phyloP scores from a whole-genome alignment of 768 basidiomycete genomes.

The Agaricus subrufescens region DNA sequence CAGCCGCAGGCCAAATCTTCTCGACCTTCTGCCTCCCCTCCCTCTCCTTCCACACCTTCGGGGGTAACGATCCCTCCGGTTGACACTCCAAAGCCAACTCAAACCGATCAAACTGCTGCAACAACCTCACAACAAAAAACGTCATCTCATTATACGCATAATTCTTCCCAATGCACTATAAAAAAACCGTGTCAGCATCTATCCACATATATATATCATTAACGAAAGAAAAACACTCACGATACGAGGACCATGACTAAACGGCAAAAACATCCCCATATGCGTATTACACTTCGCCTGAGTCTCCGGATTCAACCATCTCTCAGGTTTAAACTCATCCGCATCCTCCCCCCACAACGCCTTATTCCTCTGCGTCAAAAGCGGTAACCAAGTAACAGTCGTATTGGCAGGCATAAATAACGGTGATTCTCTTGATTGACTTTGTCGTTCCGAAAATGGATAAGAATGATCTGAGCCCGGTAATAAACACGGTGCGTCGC shows the following conservation, averaged over 20 bases:
- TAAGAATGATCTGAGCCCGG: slow-evolving; percentile 51
- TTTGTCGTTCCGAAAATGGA: slow-evolving; percentile 12
- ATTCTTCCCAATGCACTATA: slow-evolving; percentile 65
- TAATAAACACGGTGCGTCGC: slow-evolving; percentile 42
- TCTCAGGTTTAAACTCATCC: slow-evolving; percentile 71
- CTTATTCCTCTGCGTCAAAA: slow-evolving; percentile 63
- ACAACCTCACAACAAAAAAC: slow-evolving; percentile 63
- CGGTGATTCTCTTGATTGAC: slow-evolving; percentile 25
- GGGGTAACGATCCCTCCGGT: slow-evolving; percentile 58
- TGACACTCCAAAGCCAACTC: slow-evolving; percentile 58
- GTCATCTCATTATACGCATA: slow-evolving; percentile 75
- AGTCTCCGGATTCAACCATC: slow-evolving; percentile 66
- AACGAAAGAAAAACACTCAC: slow-evolving; percentile 23
- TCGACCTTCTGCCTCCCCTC: slow-evolving; percentile 51
- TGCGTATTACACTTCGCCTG: slow-evolving; percentile 46
- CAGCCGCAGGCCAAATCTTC: slow-evolving; percentile 56
- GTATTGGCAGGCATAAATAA: slow-evolving; percentile 58
- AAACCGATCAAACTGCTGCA: slow-evolving; percentile 62
- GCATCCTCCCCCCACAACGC: slow-evolving; percentile 74
- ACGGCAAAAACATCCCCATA: slow-evolving; percentile 69
- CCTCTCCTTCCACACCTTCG: slow-evolving; percentile 47
- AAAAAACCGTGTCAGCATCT: neutral
- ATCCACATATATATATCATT: neutral
- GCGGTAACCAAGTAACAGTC: slow-evolving; percentile 52
- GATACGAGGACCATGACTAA: slow-evolving; percentile 66